These are phyloP conservation scores for Clavariopsis aquatica DNA, from an alignment of 495 filamentous ascomycete genomes.

Conservation along the genomic window DNA sequence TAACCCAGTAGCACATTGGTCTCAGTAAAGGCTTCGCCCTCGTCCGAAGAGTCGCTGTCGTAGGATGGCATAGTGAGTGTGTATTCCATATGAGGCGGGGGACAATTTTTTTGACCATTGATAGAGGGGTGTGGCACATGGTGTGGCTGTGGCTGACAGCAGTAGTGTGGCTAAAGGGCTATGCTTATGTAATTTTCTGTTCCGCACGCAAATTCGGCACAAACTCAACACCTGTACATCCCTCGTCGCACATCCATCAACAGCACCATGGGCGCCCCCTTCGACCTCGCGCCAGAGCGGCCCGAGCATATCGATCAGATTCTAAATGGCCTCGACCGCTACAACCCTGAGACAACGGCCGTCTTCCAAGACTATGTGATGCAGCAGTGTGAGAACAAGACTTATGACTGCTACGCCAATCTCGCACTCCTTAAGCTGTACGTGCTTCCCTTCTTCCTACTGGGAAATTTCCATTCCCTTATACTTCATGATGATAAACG, in stretches of 20 bases:
- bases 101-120: slow-evolving; percentile 16
- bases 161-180: not conserved
- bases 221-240: not conserved
- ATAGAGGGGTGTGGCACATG: slow-evolving; percentile 2
- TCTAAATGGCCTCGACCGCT: slow-evolving; percentile 92
- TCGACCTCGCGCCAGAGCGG: slow-evolving; percentile 61
- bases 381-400: slow-evolving; percentile 91
- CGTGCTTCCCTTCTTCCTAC: slow-evolving; percentile 50
- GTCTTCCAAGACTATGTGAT: slow-evolving; percentile 93
- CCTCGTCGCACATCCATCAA: slow-evolving; percentile 14
- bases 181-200: not conserved
- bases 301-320: slow-evolving; percentile 89
- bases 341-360: slow-evolving; percentile 95
- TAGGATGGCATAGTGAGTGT: slow-evolving; percentile 67
- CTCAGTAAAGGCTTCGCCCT: slow-evolving; percentile 68
- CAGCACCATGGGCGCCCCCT: slow-evolving; percentile 51
- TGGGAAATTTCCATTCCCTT: slow-evolving; percentile 4
- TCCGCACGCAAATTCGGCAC: not conserved
- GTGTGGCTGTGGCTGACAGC: not conserved
- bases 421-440: slow-evolving; percentile 95
- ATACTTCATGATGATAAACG: slow-evolving; percentile 66
- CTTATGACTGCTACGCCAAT: slow-evolving; percentile 95
- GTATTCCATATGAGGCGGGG: slow-evolving; percentile 6
- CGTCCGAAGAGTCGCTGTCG: slow-evolving; percentile 79
- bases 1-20: slow-evolving; percentile 92